Evolutionary conservation across 768 basidiomycete genomes (phyloP), one percentile per base, ranked within the genome.

Genomic region (Pisolithus tinctorius): DNA sequence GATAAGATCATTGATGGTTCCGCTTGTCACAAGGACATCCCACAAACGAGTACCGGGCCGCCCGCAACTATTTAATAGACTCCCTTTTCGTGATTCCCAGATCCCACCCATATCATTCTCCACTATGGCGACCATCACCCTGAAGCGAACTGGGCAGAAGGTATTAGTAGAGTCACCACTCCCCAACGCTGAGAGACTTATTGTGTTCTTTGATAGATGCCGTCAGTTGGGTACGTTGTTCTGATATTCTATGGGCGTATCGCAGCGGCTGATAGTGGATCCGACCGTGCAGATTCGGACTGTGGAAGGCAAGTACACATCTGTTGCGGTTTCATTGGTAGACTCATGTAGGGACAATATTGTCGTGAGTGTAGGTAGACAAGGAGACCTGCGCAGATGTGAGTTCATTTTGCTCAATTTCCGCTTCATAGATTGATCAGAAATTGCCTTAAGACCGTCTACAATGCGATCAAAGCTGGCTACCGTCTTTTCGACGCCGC

Each of bases 401-500:
- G 54, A 61, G 73, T 61, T 50, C 38, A 41, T 29, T 37, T 30
- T 23, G 20, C 29, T 39, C 36, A 39, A 10, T 36, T 11, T 14
- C 11, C 36, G 6, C 14, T 29, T 17, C 38, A 27, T n/a, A 44
- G 9, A 4, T 55, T 58, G 37, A 62, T 36, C 6, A 6, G 17
- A 20, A 6, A 4, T 48, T 20, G 11, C 34, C 40, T 45, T 36
- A 60, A 89, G 80, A 82, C 79, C 48, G 90, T 94, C 47, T 92
- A 91, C 74, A 71, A 84, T 51, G 89, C 92, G 16, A 86, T 93
- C 71, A 90, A 90, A 66, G 74, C 76, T 25, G 92, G 93, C 0
- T 93, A 91, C 65, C 82, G 92, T 55, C 84, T 95, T 49, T 75
- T 95, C 50, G 91, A 93, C 51, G 85, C 88, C 54, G 90, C 90